These are phyloP conservation scores for Aspergillus taichungensis DNA, from an alignment of 495 filamentous ascomycete genomes.

Conservation along the genomic window DNA sequence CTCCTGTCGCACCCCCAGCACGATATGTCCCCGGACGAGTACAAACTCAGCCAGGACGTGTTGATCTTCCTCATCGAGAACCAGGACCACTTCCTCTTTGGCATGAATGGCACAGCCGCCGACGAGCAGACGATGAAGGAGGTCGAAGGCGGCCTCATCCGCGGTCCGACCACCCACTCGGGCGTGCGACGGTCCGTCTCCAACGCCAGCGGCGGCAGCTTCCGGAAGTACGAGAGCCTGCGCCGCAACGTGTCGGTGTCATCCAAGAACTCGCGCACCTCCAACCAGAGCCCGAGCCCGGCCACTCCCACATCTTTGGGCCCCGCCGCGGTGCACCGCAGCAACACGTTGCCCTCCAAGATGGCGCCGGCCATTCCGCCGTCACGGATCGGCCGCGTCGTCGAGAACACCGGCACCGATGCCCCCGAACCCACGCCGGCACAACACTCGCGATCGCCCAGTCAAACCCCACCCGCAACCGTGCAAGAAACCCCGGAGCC, in stretches of 20 bases:
- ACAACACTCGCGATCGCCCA: slow-evolving; percentile 26
- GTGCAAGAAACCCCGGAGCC: neutral
- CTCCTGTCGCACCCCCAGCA: slow-evolving; percentile 89
- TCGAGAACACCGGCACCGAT: slow-evolving; percentile 23
- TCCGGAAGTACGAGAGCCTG: slow-evolving; percentile 62
- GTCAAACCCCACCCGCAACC: slow-evolving; percentile 24
- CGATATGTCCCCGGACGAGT: slow-evolving; percentile 90
- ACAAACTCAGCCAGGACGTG: slow-evolving; percentile 91
- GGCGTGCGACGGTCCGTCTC: slow-evolving; percentile 69
- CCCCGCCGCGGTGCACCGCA: slow-evolving; percentile 66
- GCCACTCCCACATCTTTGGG: slow-evolving; percentile 54
- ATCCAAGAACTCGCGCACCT: slow-evolving; percentile 61
- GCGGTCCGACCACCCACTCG: slow-evolving; percentile 43
- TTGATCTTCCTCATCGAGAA: slow-evolving; percentile 98
- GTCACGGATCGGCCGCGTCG: slow-evolving; percentile 43
- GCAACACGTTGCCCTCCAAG: slow-evolving; percentile 94
- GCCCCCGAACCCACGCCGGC: slow-evolving; percentile 24
- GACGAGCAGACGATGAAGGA: slow-evolving; percentile 83
- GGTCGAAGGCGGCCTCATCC: slow-evolving; percentile 59
- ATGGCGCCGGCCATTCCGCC: slow-evolving; percentile 64
- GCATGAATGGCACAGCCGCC: slow-evolving; percentile 85
- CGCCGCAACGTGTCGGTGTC: slow-evolving; percentile 77
- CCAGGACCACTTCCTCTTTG: slow-evolving; percentile 82
- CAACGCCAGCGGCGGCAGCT: slow-evolving; percentile 75
- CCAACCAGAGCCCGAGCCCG: slow-evolving; percentile 61